Conservation (phyloP, 2,329 filamentous ascomycete species). For the Colletotrichum agaves region DNA sequence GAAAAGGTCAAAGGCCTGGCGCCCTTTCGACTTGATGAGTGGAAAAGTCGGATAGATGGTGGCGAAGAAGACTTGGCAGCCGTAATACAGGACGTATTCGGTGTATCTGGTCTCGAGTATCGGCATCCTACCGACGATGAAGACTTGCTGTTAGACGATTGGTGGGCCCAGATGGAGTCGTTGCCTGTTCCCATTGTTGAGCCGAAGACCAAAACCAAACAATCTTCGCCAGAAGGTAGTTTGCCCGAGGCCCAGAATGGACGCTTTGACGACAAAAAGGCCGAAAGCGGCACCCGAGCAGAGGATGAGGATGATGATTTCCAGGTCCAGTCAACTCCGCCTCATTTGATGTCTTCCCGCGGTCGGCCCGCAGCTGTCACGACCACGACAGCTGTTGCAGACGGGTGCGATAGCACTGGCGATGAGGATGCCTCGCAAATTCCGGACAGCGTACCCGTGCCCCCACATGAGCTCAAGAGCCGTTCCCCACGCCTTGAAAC, state of each 20-base stretch:
- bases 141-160: constrained; percentile 54
- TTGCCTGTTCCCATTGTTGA: constrained; percentile 21
- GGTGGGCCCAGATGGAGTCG: constrained; percentile 53
- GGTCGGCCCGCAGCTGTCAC: constrained; percentile 37
- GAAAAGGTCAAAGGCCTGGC: constrained; percentile 63
- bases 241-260: constrained; percentile 36
- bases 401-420: constrained; percentile 48
- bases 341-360: constrained; percentile 46
- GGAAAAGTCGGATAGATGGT: constrained; percentile 47
- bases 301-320: constrained; percentile 60
- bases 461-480: constrained; percentile 38
- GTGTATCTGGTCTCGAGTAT: constrained; percentile 46
- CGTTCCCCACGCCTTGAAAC: constrained; percentile 46
- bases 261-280: not conserved
- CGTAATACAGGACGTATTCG: constrained; percentile 57
- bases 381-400: constrained; percentile 27
- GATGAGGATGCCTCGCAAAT: constrained; percentile 44
- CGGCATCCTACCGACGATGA: constrained; percentile 44
- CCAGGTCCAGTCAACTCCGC: constrained; percentile 61
- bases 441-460: constrained; percentile 39
- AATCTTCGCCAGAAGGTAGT: not conserved
- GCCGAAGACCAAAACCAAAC: constrained; percentile 7
- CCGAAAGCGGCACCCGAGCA: not conserved
- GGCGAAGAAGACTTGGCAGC: constrained; percentile 46
- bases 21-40: constrained; percentile 55